Evolutionary conservation across 345 rosid genomes (phyloP), one percentile per base, ranked within the genome.

Genomic region (Mangifera indica): DNA sequence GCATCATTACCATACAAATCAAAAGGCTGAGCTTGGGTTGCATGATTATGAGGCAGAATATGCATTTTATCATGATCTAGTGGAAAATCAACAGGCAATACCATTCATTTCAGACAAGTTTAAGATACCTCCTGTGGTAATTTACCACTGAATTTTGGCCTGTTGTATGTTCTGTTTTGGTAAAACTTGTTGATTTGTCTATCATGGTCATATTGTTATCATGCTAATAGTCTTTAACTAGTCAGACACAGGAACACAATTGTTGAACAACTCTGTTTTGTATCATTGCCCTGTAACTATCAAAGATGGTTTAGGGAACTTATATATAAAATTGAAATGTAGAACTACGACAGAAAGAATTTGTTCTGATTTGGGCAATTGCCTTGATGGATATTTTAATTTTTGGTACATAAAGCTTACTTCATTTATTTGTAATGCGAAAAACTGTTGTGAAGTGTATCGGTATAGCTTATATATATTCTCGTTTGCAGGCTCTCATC

Each of bases 21-120:
- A 94, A 74, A 94, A 88, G 79, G 82, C 84, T 8, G 98, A 94
- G 89, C 90, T 94, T 10, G 67, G 26, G 17, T 77, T 94, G 69
- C 98, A 94, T 70, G 97, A 94, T 78, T 94, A 94, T 60, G 87
- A 79, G 69, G 97, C 98, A 0, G 98, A 94, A 67, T 94, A 94
- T 46, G 87, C 58, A 10, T 72, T 91, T 62, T 94, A 92, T 66
- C 85, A 14, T 0, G 97, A 92, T 72, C 29, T 94, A 73, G 82
- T 82, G 72, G 68, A 74, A 66, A 81, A 79, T 73, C 93, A 91
- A 2, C 79, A 5, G 67, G 87, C 85, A 6, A 76, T 94, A 58
- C 98, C 98, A 0, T 94, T 94, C 83, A 73, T 94, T 67, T 82
- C 90, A 0, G 82, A 79, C 72, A 70, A 62, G 66, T 92, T 90